Conservation (phyloP, 2,329 filamentous ascomycete species). For the Ophiostoma perfectum region DNA sequence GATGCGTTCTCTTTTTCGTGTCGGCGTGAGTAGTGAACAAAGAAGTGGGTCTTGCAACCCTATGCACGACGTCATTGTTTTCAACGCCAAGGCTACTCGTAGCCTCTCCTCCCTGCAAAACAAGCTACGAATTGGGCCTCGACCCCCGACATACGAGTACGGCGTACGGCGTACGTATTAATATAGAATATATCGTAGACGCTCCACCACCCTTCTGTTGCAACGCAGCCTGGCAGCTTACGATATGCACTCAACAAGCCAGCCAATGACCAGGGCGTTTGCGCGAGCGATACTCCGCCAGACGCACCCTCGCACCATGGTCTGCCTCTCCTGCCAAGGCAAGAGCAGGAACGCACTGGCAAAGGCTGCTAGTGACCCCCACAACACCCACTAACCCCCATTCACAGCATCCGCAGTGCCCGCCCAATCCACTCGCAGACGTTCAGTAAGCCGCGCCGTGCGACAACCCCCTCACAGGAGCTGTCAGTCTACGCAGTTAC, state of each 20-base stretch:
- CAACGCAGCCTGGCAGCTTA: neutral
- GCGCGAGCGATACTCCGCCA: neutral
- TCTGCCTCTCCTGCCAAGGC: neutral
- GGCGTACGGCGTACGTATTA: no score
- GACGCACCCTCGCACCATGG: neutral
- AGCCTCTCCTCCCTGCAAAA: neutral
- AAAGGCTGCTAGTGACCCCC: neutral
- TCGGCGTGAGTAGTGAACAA: neutral
- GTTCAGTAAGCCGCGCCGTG: neutral
- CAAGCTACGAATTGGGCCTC: neutral
- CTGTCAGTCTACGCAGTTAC: neutral
- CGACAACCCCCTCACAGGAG: neutral
- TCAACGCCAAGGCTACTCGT: conserved; percentile 10
- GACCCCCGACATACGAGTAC: no score
- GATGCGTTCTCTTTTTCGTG: neutral
- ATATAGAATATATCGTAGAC: no score
- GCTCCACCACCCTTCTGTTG: neutral
- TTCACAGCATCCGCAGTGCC: neutral
- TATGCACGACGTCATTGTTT: conserved; percentile 8
- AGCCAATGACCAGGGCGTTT: neutral
- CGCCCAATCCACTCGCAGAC: neutral
- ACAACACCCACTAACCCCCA: neutral
- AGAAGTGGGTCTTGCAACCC: neutral
- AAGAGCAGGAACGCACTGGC: conserved; percentile 8
- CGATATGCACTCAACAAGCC: neutral